A percentile compares a stretch with the other conserved stretches of the same genome.
Conservation (phyloP, 768 basidiomycete species). For the Trametes cingulata region DNA sequence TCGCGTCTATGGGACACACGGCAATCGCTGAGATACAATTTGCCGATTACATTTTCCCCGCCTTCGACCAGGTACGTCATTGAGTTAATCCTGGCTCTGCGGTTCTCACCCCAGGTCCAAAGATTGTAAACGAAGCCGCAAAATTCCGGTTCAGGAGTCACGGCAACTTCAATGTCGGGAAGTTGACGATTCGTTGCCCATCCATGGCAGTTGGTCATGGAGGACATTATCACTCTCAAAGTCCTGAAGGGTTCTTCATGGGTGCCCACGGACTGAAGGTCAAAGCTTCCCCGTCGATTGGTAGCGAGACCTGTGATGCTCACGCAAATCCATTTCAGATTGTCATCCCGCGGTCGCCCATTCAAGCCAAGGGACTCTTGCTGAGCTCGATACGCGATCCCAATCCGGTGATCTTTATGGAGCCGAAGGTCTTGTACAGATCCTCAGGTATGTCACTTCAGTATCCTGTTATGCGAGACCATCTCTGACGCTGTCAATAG, state of each 20-base stretch:
- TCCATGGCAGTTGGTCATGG: slow-evolving; percentile 93
- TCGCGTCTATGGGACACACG: slow-evolving; percentile 91
- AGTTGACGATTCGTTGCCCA: slow-evolving; percentile 79
- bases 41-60: slow-evolving; percentile 89
- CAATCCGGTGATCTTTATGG: slow-evolving; percentile 94
- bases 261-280: slow-evolving; percentile 90
- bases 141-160: slow-evolving; percentile 91
- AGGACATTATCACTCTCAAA: slow-evolving; percentile 92
- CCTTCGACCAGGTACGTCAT: slow-evolving; percentile 80
- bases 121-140: slow-evolving; percentile 95
- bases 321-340: slow-evolving; percentile 37
- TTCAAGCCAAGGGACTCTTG: slow-evolving; percentile 93
- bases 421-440: slow-evolving; percentile 91
- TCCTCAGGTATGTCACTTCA: slow-evolving; percentile 60
- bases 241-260: slow-evolving; percentile 93
- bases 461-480: too few species aligned
- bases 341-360: slow-evolving; percentile 92
- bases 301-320: not conserved
- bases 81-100: not conserved
- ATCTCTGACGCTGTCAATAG: slow-evolving; percentile 36
- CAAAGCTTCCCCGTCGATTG: not conserved
- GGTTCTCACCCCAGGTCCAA: not conserved
- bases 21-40: slow-evolving; percentile 95
- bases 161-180: slow-evolving; percentile 79
- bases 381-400: slow-evolving; percentile 87